These are phyloP conservation scores for Alternaria infectoria DNA, from an alignment of 2,329 filamentous ascomycete genomes.

Conservation along the genomic window DNA sequence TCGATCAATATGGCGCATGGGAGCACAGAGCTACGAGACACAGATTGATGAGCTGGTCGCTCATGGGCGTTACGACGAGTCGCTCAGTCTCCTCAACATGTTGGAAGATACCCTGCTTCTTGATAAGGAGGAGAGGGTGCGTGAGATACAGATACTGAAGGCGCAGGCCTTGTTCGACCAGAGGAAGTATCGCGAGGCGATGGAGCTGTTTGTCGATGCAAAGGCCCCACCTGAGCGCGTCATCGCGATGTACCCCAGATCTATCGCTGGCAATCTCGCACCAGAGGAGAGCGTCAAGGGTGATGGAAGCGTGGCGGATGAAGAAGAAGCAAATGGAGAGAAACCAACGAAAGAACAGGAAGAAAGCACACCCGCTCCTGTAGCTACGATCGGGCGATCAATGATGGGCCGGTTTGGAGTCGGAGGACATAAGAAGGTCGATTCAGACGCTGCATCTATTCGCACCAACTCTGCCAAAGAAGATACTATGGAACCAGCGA, in stretches of 20 bases:
- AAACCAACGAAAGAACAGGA: conserved; percentile 25
- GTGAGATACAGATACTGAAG: conserved; percentile 90
- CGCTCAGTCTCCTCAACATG: conserved; percentile 85
- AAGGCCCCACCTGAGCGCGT: conserved; percentile 89
- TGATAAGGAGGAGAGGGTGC: conserved; percentile 79
- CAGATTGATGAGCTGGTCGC: conserved; percentile 84
- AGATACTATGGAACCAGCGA: conserved; percentile 64
- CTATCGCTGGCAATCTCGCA: conserved; percentile 83
- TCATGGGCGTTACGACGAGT: conserved; percentile 81
- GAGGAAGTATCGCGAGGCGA: conserved; percentile 80
- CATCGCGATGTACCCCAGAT: conserved; percentile 79
- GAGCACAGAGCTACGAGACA: conserved; percentile 85
- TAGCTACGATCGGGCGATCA: conserved; percentile 43
- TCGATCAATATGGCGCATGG: conserved; percentile 94
- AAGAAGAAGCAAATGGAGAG: conserved; percentile 35
- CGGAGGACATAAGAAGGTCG: conserved; percentile 53
- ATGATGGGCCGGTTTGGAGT: conserved; percentile 58
- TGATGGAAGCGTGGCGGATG: conserved; percentile 46
- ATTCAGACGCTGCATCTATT: conserved; percentile 63
- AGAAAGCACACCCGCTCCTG: conserved; percentile 33
- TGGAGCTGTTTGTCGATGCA: conserved; percentile 91
- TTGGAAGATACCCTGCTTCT: conserved; percentile 89
- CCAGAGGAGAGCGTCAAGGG: conserved; percentile 61
- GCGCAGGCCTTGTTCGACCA: conserved; percentile 83
- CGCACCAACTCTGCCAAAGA: conserved; percentile 60